Evolutionary conservation across 805 yeast species (phyloP), one percentile per base, ranked within the genome.

Genomic region (Candida ficus): DNA sequence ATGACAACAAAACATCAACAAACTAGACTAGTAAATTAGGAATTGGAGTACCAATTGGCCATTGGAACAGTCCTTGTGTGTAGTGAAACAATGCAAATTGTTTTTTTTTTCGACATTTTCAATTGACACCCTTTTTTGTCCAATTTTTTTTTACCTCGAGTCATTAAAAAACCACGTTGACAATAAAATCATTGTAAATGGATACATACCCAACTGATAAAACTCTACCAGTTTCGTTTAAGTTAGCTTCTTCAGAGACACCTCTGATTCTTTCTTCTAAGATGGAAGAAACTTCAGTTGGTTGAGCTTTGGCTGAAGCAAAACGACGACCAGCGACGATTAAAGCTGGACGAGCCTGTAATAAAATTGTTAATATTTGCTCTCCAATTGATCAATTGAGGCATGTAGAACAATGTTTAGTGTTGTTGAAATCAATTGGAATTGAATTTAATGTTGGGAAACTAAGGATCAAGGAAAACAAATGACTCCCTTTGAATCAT

Each of bases 241-340:
- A 83, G 83, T 87, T 81, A 62, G 96, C 87, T 73, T 91, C 98
- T 64, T 88, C 93, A 53, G 96, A 81, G 62, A 91, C 95, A 75
- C 99, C 99, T 78, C 96, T 90, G 78, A 93, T 93, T 76, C 95
- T 89, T 73, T 93, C 96, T 78, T 93, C 99, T 66, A 93, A 82
- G 75, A 93, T 93, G 47, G 98, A 88, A 58, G 99, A 90, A 56
- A 93, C 99, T 78, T 93, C 99, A 58, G 98, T 93, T 68, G 99
- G 98, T 60, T 95, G 89, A 64, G 98, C 93, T 82, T 93, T 93
- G 45, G 70, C 65, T 46, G 90, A 79, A 64, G 97, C 97, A 68
- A 79, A 87, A 73, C 95, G 82, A 66, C 89, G 81, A 62, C 77
- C 78, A 57, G 83, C 77, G 62, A 76, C 71, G 57, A 73, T 60